Percentiles rank a stretch among this genome's conserved stretches.
Evolutionary conservation across 805 yeast genomes (phyloP).

Genomic region (Lipomyces orientalis): DNA sequence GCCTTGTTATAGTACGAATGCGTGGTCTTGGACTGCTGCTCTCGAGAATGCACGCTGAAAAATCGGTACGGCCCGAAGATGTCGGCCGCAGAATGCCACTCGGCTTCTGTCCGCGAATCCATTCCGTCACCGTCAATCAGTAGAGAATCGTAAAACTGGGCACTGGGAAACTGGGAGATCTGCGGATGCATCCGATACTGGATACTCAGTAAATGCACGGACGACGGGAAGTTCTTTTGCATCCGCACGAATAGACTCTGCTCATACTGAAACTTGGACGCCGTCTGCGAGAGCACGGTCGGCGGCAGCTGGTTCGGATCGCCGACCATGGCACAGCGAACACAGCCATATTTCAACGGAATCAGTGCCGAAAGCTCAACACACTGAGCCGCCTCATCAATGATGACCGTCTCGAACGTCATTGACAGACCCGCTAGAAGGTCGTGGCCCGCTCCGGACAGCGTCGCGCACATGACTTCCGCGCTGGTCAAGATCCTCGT

Average conservation of each 20-base stretch:
- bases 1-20: conserved; percentile 71
- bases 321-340: conserved; percentile 93
- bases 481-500: conserved; percentile 73
- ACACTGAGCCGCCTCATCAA: conserved; percentile 98
- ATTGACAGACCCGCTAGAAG: conserved; percentile 74
- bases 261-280: conserved; percentile 79
- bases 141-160: conserved; percentile 74
- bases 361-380: conserved; percentile 90
- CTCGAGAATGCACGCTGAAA: conserved; percentile 70
- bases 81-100: conserved; percentile 68
- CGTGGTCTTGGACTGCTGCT: conserved; percentile 64
- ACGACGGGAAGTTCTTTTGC: conserved; percentile 66
- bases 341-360: conserved; percentile 90
- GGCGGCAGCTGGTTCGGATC: conserved; percentile 99
- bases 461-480: conserved; percentile 86
- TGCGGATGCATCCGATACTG: conserved; percentile 98
- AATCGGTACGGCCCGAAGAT: conserved; percentile 78
- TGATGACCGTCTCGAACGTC: conserved; percentile 85
- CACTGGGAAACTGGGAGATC: conserved; percentile 85
- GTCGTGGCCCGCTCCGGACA: conserved; percentile 94
- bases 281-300: conserved; percentile 88
- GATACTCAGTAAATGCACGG: conserved; percentile 78
- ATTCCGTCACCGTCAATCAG: conserved; percentile 82
- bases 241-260: conserved; percentile 93
- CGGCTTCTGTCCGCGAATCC: conserved; percentile 60